Conservation (phyloP, 768 basidiomycete genomes). For the Filobasidium floriforme region DNA sequence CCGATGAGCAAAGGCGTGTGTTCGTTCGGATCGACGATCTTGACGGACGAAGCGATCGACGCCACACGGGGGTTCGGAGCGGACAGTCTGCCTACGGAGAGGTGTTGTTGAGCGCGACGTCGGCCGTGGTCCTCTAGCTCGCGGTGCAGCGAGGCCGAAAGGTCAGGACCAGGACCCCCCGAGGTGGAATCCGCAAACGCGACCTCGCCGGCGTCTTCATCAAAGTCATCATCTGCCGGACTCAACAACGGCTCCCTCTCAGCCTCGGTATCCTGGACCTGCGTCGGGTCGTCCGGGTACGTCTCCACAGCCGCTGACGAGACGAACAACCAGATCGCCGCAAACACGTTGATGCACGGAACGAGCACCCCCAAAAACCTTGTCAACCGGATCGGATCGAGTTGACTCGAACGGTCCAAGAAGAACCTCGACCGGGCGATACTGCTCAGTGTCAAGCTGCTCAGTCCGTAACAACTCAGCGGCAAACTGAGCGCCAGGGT, state of each 20-base stretch:
- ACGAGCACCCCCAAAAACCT: slow-evolving; percentile 37
- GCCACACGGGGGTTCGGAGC: not conserved
- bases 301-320: slow-evolving; percentile 19
- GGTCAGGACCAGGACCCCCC: slow-evolving; percentile 16
- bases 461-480: slow-evolving; percentile 38
- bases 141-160: slow-evolving; percentile 8
- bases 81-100: too few species aligned
- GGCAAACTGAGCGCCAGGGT: slow-evolving; percentile 42
- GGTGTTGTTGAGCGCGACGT: not conserved
- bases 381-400: slow-evolving; percentile 36
- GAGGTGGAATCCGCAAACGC: not conserved
- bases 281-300: slow-evolving; percentile 10
- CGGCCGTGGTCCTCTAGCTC: not conserved
- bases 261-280: not conserved
- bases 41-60: slow-evolving; percentile 24
- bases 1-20: slow-evolving; percentile 42
- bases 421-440: slow-evolving; percentile 12
- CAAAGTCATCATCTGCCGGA: slow-evolving; percentile 8
- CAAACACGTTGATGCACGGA: slow-evolving; percentile 39
- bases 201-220: slow-evolving; percentile 7
- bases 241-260: slow-evolving; percentile 8
- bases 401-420: slow-evolving; percentile 20
- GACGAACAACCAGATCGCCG: slow-evolving; percentile 36
- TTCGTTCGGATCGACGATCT: slow-evolving; percentile 37
- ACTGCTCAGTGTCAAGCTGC: slow-evolving; percentile 33